Conservation (phyloP, 495 filamentous ascomycete species). For the Podospora anserina region DNA sequence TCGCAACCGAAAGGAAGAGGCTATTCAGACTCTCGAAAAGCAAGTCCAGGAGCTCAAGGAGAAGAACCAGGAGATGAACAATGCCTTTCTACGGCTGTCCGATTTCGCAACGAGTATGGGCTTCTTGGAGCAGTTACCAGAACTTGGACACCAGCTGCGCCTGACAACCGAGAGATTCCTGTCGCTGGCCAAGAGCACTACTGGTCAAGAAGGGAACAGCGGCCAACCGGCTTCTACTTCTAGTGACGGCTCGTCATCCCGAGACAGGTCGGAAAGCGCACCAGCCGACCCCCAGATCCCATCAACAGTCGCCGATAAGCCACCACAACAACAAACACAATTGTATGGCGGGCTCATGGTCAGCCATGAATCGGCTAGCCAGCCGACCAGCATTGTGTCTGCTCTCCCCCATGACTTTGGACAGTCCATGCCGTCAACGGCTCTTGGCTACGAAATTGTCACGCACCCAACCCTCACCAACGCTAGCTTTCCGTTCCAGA, state of each 20-base stretch:
- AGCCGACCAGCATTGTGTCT: slow-evolving; percentile 3
- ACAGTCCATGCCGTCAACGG: neutral
- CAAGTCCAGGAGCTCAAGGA: slow-evolving; percentile 62
- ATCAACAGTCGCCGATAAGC: neutral
- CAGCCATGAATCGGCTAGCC: slow-evolving; percentile 29
- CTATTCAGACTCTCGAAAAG: slow-evolving; percentile 67
- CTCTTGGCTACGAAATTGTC: slow-evolving; percentile 33
- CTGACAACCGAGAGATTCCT: slow-evolving; percentile 45
- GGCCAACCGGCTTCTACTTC: slow-evolving; percentile 16
- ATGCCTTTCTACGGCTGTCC: slow-evolving; percentile 66
- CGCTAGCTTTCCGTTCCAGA: slow-evolving; percentile 33
- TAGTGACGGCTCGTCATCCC: slow-evolving; percentile 1
- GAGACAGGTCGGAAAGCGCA: neutral
- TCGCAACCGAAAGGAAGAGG: slow-evolving; percentile 76
- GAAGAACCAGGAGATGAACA: slow-evolving; percentile 70
- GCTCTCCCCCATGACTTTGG: slow-evolving; percentile 12
- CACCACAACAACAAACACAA: slow-evolving; percentile 4
- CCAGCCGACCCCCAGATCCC: slow-evolving; percentile 1
- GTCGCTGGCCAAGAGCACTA: slow-evolving; percentile 38
- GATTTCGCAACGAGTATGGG: slow-evolving; percentile 53
- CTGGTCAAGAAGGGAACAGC: slow-evolving; percentile 35
- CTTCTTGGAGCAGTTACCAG: slow-evolving; percentile 50
- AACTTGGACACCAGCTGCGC: slow-evolving; percentile 48
- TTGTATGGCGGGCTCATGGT: slow-evolving; percentile 28
- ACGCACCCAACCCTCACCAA: slow-evolving; percentile 36